Evolutionary conservation across 495 filamentous ascomycete species (phyloP).

Genomic region (Emericellopsis terricola): DNA sequence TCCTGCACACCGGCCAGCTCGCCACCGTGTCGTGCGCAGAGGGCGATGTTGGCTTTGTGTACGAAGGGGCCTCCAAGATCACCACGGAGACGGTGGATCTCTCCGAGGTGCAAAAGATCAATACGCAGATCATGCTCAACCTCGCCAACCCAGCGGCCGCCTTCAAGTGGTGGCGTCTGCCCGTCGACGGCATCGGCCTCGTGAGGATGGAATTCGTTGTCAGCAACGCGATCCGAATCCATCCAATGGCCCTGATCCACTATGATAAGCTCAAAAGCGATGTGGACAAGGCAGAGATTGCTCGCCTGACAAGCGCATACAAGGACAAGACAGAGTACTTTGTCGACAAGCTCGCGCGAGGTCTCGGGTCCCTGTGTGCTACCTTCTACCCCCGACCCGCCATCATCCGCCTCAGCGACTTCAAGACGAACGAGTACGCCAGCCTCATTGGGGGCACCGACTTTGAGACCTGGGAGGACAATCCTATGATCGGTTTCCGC

Average conservation of each 20-base stretch:
- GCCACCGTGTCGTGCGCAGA: constrained; percentile 21
- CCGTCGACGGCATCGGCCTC: constrained; percentile 10
- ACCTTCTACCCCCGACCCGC: constrained; percentile 14
- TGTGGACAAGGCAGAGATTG: constrained; percentile 11
- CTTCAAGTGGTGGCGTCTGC: constrained; percentile 12
- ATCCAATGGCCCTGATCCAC: constrained; percentile 18
- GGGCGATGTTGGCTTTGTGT: constrained; percentile 17
- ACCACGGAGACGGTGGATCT: constrained; percentile 11
- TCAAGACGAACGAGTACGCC: constrained; percentile 24
- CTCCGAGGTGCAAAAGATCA: constrained; percentile 3
- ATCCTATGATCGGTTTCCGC: constrained; percentile 21
- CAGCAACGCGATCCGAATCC: constrained; percentile 10
- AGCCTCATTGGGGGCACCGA: constrained; percentile 17
- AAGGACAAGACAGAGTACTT: constrained; percentile 17
- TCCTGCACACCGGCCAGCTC: constrained; percentile 17
- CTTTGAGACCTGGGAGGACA: constrained; percentile 18
- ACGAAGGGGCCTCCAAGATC: constrained; percentile 14
- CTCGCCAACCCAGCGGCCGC: constrained; percentile 16
- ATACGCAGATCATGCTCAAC: constrained; percentile 13
- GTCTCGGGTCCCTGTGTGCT: constrained; percentile 17
- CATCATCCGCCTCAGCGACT: constrained; percentile 20
- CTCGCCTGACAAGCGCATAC: constrained; percentile 12
- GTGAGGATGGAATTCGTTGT: constrained; percentile 11
- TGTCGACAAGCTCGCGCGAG: constrained; percentile 17
- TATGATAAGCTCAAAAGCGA: constrained; percentile 12